Evolutionary conservation across 2,329 filamentous ascomycete species (phyloP).

Genomic region (Alternaria sp.): DNA sequence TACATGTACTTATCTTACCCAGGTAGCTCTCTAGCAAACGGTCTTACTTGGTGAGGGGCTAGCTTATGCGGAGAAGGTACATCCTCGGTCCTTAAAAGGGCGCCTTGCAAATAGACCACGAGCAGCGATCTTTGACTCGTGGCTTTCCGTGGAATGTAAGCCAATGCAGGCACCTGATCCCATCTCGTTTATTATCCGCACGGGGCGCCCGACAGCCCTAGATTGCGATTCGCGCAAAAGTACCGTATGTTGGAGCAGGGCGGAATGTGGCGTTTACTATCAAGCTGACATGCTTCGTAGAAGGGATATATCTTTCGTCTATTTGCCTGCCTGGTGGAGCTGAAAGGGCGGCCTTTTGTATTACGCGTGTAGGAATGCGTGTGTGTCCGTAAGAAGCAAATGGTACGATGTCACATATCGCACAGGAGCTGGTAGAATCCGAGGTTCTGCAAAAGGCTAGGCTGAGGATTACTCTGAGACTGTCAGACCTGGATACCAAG

Average conservation of each 20-base stretch:
- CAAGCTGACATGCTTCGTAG: background rate
- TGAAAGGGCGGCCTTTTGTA: background rate
- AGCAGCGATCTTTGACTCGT: background rate
- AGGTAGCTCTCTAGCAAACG: background rate
- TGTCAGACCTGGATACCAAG: background rate
- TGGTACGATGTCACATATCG: background rate
- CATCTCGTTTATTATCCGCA: background rate
- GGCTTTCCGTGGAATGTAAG: background rate
- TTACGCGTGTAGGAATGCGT: background rate
- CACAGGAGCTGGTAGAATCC: background rate
- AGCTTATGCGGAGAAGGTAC: constrained; percentile 4
- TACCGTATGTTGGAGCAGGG: background rate
- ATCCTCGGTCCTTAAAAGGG: constrained; percentile 18
- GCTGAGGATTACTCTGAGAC: background rate
- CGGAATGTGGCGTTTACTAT: background rate
- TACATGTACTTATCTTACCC: background rate
- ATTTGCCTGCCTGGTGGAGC: background rate
- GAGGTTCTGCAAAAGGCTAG: background rate
- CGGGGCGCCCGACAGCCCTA: background rate
- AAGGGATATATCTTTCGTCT: background rate
- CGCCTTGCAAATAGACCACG: background rate
- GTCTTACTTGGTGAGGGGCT: constrained; percentile 1
- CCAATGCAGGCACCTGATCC: background rate
- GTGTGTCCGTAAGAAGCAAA: constrained; percentile 6
- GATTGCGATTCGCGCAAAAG: background rate